These are phyloP conservation scores for Neotropicomus parvogracilis DNA, from an alignment of 1,284 basidiomycete genomes.

Conservation along the genomic window DNA sequence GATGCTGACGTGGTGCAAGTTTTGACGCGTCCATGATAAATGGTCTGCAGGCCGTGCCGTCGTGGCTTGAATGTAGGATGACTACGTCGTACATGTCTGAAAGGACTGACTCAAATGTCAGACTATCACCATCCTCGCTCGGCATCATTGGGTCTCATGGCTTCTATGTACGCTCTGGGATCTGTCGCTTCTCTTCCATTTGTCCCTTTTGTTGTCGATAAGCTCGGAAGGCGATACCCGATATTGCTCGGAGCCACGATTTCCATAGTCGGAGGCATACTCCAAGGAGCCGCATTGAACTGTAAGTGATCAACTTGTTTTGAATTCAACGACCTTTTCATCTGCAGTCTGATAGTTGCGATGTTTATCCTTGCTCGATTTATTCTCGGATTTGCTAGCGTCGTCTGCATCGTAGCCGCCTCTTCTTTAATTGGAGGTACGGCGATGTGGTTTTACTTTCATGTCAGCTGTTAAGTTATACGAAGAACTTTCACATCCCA, in stretches of 20 bases:
- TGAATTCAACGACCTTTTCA: too few relatives aligned
- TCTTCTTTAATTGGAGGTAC: slow-evolving; percentile 17
- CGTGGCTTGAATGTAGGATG: slow-evolving; percentile 20
- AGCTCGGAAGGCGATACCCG: slow-evolving; percentile 17
- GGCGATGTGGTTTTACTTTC: neutral
- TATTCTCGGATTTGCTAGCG: slow-evolving; percentile 11
- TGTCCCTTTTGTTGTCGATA: slow-evolving; percentile 11
- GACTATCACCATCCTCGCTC: slow-evolving; percentile 20
- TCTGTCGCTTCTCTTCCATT: slow-evolving; percentile 11
- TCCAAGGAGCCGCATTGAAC: slow-evolving; percentile 16
- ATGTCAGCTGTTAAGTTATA: neutral
- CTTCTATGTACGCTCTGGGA: slow-evolving; percentile 15
- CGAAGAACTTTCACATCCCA: slow-evolving; percentile 8
- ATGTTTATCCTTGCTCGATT: slow-evolving; percentile 22
- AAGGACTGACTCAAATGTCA: neutral
- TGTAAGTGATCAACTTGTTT: neutral
- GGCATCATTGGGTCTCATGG: slow-evolving; percentile 13
- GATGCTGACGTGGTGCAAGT: slow-evolving; percentile 2
- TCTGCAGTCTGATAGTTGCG: slow-evolving; percentile 1
- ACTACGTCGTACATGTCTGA: neutral
- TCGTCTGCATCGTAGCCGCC: slow-evolving; percentile 14
- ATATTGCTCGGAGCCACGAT: slow-evolving; percentile 12
- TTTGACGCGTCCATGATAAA: slow-evolving; percentile 16
- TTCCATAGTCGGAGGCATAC: slow-evolving; percentile 11
- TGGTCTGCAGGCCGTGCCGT: slow-evolving; percentile 19